Evolutionary conservation across 1,139 yeast genomes (phyloP).

Genomic region (Yamadazyma conglobata): DNA sequence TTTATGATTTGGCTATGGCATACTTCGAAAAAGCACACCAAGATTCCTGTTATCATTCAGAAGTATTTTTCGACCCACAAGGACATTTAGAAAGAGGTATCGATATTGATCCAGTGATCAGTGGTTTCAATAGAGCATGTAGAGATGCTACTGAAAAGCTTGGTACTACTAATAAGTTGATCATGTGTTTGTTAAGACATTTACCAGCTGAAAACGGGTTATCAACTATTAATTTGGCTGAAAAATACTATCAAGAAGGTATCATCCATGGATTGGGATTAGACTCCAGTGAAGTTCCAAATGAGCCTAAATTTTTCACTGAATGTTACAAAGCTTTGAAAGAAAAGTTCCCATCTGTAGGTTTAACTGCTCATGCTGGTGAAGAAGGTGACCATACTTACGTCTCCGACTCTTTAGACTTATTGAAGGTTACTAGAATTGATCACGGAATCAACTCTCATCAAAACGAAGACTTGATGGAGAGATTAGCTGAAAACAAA

Average conservation of each 20-base stretch:
- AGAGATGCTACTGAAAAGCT: conserved; percentile 52
- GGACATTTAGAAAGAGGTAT: conserved; percentile 72
- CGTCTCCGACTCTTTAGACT: conserved; percentile 54
- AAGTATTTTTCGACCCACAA: conserved; percentile 81
- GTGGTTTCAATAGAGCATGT: conserved; percentile 65
- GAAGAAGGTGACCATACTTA: conserved; percentile 77
- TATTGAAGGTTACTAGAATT: conserved; percentile 60
- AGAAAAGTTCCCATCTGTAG: conserved; percentile 45
- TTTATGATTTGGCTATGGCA: conserved; percentile 68
- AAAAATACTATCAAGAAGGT: conserved; percentile 49
- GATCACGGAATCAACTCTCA: conserved; percentile 75
- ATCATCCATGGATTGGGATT: conserved; percentile 69
- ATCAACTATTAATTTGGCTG: conserved; percentile 51
- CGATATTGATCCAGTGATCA: conserved; percentile 53
- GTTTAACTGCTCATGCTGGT: conserved; percentile 82
- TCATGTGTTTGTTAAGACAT: conserved; percentile 79
- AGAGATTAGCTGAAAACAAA: conserved; percentile 49
- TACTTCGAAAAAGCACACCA: conserved; percentile 58
- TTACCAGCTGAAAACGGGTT: conserved; percentile 58
- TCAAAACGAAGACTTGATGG: conserved; percentile 50
- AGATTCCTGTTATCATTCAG: conserved; percentile 66
- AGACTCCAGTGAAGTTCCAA: conserved; percentile 72
- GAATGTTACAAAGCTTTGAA: conserved; percentile 56
- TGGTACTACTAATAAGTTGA: conserved; percentile 64
- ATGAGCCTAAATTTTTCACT: conserved; percentile 64